Conservation (phyloP, 2,329 filamentous ascomycete species). For the Paradendryphiella salina region DNA sequence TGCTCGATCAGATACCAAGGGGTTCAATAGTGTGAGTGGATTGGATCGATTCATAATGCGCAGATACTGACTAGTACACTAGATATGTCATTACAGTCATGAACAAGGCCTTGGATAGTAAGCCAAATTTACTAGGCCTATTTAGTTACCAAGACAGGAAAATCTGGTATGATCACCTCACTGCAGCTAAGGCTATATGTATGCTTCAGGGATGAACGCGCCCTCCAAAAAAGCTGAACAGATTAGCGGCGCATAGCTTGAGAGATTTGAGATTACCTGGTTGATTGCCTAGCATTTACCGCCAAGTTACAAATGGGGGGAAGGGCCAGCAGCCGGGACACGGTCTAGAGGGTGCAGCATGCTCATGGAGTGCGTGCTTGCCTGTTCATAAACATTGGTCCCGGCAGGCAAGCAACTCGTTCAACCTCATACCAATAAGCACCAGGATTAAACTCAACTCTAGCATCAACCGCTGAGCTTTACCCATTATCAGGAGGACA, state of each 20-base stretch:
- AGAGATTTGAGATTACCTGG: not conserved
- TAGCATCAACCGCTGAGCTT: no score
- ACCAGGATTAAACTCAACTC: no score
- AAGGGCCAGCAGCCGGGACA: no score
- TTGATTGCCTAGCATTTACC: not conserved
- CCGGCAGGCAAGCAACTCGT: no score
- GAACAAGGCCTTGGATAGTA: conserved; percentile 10
- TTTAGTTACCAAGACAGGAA: conserved; percentile 21
- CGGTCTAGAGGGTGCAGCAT: no score
- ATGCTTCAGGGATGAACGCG: no score
- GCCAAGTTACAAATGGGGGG: no score
- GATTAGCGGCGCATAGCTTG: no score
- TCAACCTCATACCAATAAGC: no score
- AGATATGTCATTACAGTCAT: conserved; percentile 28
- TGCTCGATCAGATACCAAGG: conserved; percentile 35
- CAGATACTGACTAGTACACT: not conserved
- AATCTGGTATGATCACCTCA: conserved; percentile 24
- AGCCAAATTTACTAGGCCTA: conserved; percentile 28
- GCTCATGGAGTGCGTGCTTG: no score
- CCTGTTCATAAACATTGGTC: no score
- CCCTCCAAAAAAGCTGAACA: not conserved
- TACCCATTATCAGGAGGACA: no score
- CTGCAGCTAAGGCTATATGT: not conserved
- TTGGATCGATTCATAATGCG: not conserved
- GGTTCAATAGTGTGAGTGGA: conserved; percentile 21